Percentiles rank a stretch among this genome's conserved stretches.
Conservation (phyloP, 2,329 filamentous ascomycete species). For the Pestalotiopsis sp. region DNA sequence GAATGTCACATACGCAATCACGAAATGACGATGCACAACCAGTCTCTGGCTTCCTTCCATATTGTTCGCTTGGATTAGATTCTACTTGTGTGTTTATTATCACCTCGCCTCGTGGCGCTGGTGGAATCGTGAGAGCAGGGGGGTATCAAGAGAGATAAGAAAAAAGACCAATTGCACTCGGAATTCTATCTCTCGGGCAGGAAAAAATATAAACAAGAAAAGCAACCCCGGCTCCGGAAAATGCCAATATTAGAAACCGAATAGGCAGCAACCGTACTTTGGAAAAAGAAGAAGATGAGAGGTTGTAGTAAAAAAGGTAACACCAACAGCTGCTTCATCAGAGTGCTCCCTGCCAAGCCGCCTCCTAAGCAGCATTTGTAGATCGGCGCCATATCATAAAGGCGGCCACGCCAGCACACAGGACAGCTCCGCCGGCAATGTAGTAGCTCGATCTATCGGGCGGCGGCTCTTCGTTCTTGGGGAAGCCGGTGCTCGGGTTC, state of each 20-base stretch:
- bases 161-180: neutral
- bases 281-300: neutral
- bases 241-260: constrained; percentile 8
- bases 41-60: neutral
- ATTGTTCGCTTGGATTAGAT: neutral
- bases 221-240: constrained; percentile 5
- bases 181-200: neutral
- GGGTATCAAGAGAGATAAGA: neutral
- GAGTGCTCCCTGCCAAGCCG: neutral
- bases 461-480: constrained; percentile 84
- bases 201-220: neutral
- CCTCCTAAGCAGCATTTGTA: constrained; percentile 43
- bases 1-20: neutral
- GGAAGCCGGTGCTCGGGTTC: constrained; percentile 85
- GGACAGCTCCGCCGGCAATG: constrained; percentile 76
- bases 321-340: neutral
- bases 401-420: constrained; percentile 64
- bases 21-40: neutral
- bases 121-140: neutral
- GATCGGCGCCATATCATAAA: constrained; percentile 67
- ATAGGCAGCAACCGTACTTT: neutral
- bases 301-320: constrained; percentile 1
- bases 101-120: neutral
- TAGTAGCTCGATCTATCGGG: constrained; percentile 85
- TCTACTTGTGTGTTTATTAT: neutral